Evolutionary conservation across 768 basidiomycete genomes (phyloP).

Genomic region (Collybiopsis luxurians): DNA sequence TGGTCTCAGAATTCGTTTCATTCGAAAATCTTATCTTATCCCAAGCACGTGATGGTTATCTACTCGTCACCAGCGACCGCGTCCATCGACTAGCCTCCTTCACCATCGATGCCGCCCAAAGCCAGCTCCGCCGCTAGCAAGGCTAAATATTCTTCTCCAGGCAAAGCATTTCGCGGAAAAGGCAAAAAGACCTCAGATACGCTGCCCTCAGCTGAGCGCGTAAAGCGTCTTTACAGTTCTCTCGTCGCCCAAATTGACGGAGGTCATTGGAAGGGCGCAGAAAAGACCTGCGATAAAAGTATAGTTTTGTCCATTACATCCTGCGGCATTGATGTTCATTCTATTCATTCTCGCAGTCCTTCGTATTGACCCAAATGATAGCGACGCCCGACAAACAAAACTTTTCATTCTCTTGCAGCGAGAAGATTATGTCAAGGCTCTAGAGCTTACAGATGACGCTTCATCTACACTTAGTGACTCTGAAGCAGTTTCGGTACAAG

Average conservation of each 20-base stretch:
- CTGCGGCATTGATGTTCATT: slow-evolving; percentile 14
- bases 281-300: slow-evolving; percentile 94
- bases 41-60: no score
- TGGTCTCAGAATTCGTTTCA: no score
- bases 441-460: slow-evolving; percentile 48
- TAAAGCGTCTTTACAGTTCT: slow-evolving; percentile 69
- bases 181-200: not conserved
- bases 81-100: no score
- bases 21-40: no score
- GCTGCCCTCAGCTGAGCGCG: slow-evolving; percentile 26
- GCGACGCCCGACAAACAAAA: slow-evolving; percentile 79
- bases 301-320: slow-evolving; percentile 23
- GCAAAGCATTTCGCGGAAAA: slow-evolving; percentile 4
- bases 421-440: slow-evolving; percentile 73
- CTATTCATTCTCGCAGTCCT: slow-evolving; percentile 53
- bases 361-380: slow-evolving; percentile 58
- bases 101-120: not conserved
- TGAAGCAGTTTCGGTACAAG: slow-evolving; percentile 4
- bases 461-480: not conserved
- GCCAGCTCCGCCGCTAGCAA: not conserved
- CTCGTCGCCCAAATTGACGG: slow-evolving; percentile 87
- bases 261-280: slow-evolving; percentile 80
- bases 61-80: no score
- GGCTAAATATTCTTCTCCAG: not conserved
- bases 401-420: slow-evolving; percentile 87